Conservation (phyloP, 1,284 basidiomycete genomes). For the Heterobasidion annosum region DNA sequence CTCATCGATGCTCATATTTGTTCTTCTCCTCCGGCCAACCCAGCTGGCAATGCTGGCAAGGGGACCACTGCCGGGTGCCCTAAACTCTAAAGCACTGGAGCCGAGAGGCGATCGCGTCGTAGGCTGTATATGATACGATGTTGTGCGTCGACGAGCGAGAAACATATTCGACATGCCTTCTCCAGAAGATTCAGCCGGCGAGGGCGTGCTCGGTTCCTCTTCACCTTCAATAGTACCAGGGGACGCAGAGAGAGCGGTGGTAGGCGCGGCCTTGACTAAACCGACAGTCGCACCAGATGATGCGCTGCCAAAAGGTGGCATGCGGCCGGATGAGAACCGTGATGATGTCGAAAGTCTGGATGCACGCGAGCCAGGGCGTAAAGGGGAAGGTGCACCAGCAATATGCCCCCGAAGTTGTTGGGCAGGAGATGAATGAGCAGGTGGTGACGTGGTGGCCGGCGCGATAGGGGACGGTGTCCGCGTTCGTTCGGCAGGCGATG, state of each 20-base stretch:
- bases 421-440: slow-evolving; percentile 7
- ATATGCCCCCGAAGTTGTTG: slow-evolving; percentile 8
- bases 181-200: slow-evolving; percentile 47
- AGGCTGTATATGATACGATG: slow-evolving; percentile 42
- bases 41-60: slow-evolving; percentile 59
- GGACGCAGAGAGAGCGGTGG: slow-evolving; percentile 50
- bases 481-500: slow-evolving; percentile 19
- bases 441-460: slow-evolving; percentile 8
- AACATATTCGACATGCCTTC: slow-evolving; percentile 42
- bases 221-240: background rate
- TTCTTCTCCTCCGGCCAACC: slow-evolving; percentile 24
- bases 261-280: slow-evolving; percentile 51
- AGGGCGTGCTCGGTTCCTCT: slow-evolving; percentile 29
- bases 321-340: slow-evolving; percentile 47
- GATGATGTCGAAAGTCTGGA: slow-evolving; percentile 56
- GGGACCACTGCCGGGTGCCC: slow-evolving; percentile 25
- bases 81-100: slow-evolving; percentile 1
- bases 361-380: slow-evolving; percentile 59
- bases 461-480: slow-evolving; percentile 12
- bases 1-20: background rate
- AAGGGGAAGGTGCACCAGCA: slow-evolving; percentile 36
- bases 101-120: slow-evolving; percentile 34
- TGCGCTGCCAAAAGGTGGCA: slow-evolving; percentile 44
- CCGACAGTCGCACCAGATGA: slow-evolving; percentile 15
- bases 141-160: slow-evolving; percentile 40